Evolutionary conservation across 2,329 filamentous ascomycete species (phyloP), one percentile per base, ranked within the genome.

Genomic region (Pseudopyrenochaeta lycopersici): DNA sequence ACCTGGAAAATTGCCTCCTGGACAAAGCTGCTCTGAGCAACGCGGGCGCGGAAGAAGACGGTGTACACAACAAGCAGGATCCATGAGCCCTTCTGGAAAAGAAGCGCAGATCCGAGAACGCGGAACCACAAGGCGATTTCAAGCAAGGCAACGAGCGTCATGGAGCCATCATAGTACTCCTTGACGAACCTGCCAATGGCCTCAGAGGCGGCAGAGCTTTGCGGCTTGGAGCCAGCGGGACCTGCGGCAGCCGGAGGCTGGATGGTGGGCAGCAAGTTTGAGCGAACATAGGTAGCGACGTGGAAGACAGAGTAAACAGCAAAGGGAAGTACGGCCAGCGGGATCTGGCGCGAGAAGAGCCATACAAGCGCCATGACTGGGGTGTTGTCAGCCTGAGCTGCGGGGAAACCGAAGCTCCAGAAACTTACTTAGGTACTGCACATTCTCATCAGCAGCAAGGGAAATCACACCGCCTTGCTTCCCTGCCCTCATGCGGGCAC

Each of bases 241-340:
- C 84, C 78, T 31, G 60, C 70, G 40, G 73, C 72, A 62, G 84
- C 81, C 54, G 88, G 84, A 14, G 92, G 91, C 70, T 90, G 84
- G 68, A 99, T 74, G 60, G 91, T 92, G 56, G 95, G 95, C 68
- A 99, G 90, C 63, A 99, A 80, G 81, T 96, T 96, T 76, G 90
- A 90, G 77, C 95, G 92, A 63, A 90, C 91, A 81, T 99, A 99
- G 63, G 95, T 98, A 58, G 93, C 91, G 66, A 98, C 92, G 81
- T 99, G 95, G 88, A 99, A 99, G 78, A 98, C 80, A 54, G 94
- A 98, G 86, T 98, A 99, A 78, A 99, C 91, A 67, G 88, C 89
- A 81, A 97, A 99, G 23, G 95, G 95, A 50, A 97, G 86, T 70
- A 99, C 86, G 50, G 95, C 95, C 67, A 97, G 84, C 32, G 92